Evolutionary conservation across 257 asterid genomes (phyloP).

Genomic region (Thymus quinquecostatus): DNA sequence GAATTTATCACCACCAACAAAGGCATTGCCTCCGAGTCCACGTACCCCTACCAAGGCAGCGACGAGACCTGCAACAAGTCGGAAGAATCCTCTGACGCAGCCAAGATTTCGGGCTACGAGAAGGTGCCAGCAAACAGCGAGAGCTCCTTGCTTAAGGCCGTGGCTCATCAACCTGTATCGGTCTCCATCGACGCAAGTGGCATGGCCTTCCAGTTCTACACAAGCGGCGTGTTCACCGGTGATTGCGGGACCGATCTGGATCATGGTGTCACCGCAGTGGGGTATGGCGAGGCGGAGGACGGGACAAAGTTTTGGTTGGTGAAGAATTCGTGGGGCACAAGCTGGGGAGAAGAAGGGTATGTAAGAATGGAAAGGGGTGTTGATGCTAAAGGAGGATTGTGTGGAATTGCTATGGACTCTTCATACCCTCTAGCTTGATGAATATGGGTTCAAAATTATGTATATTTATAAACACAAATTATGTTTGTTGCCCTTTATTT

Average conservation of each 20-base stretch:
- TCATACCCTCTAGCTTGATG: conserved; percentile 40
- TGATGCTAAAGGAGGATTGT: conserved; percentile 36
- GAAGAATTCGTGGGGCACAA: conserved; percentile 49
- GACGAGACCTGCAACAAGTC: conserved; percentile 40
- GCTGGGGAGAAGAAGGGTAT: conserved; percentile 52
- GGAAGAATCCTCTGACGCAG: conserved; percentile 34
- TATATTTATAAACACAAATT: too few species aligned
- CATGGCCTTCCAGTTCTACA: conserved; percentile 42
- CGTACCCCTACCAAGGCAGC: conserved; percentile 36
- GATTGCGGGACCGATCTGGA: conserved; percentile 42
- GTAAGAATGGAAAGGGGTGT: conserved; percentile 44
- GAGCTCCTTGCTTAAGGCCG: conserved; percentile 38
- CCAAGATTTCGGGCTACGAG: conserved; percentile 37
- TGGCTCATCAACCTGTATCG: conserved; percentile 43
- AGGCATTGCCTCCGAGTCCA: conserved; percentile 42
- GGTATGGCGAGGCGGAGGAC: conserved; percentile 35
- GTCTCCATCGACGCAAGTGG: conserved; percentile 48
- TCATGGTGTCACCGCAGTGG: conserved; percentile 49
- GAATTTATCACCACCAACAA: conserved; percentile 31
- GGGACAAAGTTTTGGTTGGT: conserved; percentile 49
- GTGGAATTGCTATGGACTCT: conserved; percentile 54
- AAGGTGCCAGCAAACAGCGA: conserved; percentile 45
- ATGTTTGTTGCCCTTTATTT: too few species aligned
- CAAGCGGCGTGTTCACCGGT: conserved; percentile 43
- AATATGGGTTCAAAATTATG: background rate